Base-by-base conservation (phyloP, 1,284 basidiomycete genomes). In the Cryptococcus sp. region DNA sequence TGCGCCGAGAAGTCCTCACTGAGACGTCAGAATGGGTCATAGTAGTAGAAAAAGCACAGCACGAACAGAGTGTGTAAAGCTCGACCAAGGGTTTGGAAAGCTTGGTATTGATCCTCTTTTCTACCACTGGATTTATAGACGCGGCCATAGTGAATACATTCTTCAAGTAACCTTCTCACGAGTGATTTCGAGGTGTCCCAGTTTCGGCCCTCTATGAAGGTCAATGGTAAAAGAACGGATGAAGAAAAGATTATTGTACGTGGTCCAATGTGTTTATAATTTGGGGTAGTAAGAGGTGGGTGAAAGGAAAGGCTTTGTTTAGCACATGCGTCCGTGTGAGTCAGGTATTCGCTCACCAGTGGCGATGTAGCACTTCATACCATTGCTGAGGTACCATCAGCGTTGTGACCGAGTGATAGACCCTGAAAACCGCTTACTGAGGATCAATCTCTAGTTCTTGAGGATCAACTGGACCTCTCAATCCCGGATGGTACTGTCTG, bases 291-390 rank as follows among this genome's bases (percentile, higher is more conserved):
- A 23, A 23, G 23, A 23, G 23, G 23, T 23, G 23, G 23, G 23
- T 23, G 23, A 23, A 23, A 23, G 23, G 23, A 23, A 23, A 23
- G 23, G 23, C n/a, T 23, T 30, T 23, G 31, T n/a, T 10, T 11
- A 49, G 41, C 15, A 13, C 30, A n/a, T 10, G n/a, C 10, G 15
- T 11, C 33, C 23, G 23, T 33, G 38, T 13, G 44, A 44, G 7
- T 31, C 42, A 37, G 32, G 13, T 11, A 11, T 4, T 3, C 33
- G 58, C 73, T 36, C 63, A 83, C 85, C 86, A 67, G 93, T 94
- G 2, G 90, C 89, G 57, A 96, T 93, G 72, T 95, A 97, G 69
- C 93, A 93, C 80, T 96, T 96, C 91, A 97, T 95, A 4, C 92
- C 93, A 0, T 88, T 90, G 15, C 52, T 53, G 23, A 10, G 4